These are phyloP conservation scores for Peronospora destructor DNA, from an alignment of 352 stramenopile genomes.

Conservation along the genomic window DNA sequence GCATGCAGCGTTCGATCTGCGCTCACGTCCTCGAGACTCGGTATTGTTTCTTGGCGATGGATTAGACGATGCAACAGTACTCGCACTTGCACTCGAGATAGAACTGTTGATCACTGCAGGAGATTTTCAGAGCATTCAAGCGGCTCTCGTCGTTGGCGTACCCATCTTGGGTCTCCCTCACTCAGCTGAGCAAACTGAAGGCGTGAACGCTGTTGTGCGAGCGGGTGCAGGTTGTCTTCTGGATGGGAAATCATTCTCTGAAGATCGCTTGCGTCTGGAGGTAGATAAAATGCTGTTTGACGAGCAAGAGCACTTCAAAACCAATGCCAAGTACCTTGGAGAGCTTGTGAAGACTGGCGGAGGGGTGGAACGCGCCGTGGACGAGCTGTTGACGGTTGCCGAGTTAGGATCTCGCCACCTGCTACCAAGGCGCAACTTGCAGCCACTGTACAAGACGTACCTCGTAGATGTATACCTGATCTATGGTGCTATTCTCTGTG, in stretches of 20 bases:
- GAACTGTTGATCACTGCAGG: slow-evolving; percentile 59
- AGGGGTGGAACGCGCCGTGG: slow-evolving; percentile 40
- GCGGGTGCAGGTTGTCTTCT: slow-evolving; percentile 45
- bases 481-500: slow-evolving; percentile 78
- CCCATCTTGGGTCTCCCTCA: slow-evolving; percentile 68
- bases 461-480: slow-evolving; percentile 83
- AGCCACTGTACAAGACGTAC: slow-evolving; percentile 79
- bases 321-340: slow-evolving; percentile 40
- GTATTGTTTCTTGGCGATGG: slow-evolving; percentile 49
- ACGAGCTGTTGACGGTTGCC: slow-evolving; percentile 50
- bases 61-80: slow-evolving; percentile 40
- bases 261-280: slow-evolving; percentile 25
- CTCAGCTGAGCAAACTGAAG: slow-evolving; percentile 71
- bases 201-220: slow-evolving; percentile 49
- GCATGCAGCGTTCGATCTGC: slow-evolving; percentile 51
- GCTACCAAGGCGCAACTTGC: slow-evolving; percentile 45
- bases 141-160: slow-evolving; percentile 50
- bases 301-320: slow-evolving; percentile 30
- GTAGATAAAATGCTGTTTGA: slow-evolving; percentile 34
- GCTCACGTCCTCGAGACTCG: slow-evolving; percentile 33
- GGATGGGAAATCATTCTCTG: slow-evolving; percentile 31
- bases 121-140: slow-evolving; percentile 48
- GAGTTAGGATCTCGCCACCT: slow-evolving; percentile 47
- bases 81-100: slow-evolving; percentile 33
- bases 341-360: slow-evolving; percentile 57